Percentiles rank a stretch among this genome's conserved stretches.
Evolutionary conservation across 768 basidiomycete genomes (phyloP).

Genomic region (Leccinum pellstonianum): DNA sequence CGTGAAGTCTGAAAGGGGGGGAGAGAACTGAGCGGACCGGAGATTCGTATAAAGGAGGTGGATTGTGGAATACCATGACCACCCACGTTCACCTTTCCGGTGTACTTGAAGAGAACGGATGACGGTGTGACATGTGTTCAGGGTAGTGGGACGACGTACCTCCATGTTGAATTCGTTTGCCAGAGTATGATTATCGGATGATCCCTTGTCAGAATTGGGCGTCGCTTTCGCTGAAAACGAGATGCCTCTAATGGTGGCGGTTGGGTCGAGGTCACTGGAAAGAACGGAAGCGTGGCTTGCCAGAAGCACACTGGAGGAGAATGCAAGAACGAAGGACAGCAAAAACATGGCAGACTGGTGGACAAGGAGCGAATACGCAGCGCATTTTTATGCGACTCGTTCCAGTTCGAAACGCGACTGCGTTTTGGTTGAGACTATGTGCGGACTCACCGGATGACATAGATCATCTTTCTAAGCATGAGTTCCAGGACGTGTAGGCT

Average conservation of each 20-base stretch:
- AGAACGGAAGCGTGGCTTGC: constrained; percentile 30
- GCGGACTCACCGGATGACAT: background rate
- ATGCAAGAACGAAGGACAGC: constrained; percentile 2
- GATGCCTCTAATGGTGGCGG: constrained; percentile 14
- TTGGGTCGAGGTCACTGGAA: constrained; percentile 1
- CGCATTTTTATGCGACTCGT: constrained; percentile 6
- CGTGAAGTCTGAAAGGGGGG: constrained; percentile 23
- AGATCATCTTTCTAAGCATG: background rate
- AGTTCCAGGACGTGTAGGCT: background rate
- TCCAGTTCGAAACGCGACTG: constrained; percentile 11
- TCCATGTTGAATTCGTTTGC: constrained; percentile 26
- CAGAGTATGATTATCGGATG: constrained; percentile 25
- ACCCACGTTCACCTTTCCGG: constrained; percentile 30
- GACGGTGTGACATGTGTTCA: background rate
- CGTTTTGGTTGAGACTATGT: constrained; percentile 9
- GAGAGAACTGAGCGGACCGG: background rate
- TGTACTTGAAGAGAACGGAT: constrained; percentile 20
- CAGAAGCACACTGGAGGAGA: constrained; percentile 30
- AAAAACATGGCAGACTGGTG: constrained; percentile 16
- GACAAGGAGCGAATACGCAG: background rate
- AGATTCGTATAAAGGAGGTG: background rate
- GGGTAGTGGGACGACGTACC: constrained; percentile 18
- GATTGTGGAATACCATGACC: constrained; percentile 24
- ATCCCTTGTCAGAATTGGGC: constrained; percentile 16
- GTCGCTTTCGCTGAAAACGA: constrained; percentile 23